Evolutionary conservation across 2,329 filamentous ascomycete species (phyloP).

Genomic region (Fusarium sp.): DNA sequence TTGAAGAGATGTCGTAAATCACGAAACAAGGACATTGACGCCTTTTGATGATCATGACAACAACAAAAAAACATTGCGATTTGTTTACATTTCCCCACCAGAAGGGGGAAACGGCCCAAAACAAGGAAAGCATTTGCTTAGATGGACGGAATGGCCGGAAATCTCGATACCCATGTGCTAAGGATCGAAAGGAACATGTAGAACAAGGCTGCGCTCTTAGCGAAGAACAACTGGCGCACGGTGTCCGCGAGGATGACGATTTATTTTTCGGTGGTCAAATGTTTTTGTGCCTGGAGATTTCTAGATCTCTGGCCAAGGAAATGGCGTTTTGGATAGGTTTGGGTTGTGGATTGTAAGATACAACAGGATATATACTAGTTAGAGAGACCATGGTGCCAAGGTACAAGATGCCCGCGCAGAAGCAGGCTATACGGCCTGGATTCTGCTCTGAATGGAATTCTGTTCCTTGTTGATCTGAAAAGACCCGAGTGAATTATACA

Average conservation of each 20-base stretch:
- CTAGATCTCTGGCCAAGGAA: not conserved
- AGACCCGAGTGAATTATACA: not conserved
- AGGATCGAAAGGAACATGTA: slow-evolving; percentile 40
- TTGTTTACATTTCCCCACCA: slow-evolving; percentile 3
- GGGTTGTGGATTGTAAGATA: not conserved
- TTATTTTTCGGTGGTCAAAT: slow-evolving; percentile 17
- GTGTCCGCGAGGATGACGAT: slow-evolving; percentile 42
- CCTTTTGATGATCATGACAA: slow-evolving; percentile 38
- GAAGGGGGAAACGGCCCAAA: slow-evolving; percentile 16
- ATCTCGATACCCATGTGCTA: slow-evolving; percentile 44
- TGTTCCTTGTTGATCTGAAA: not conserved
- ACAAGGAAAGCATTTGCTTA: slow-evolving; percentile 36
- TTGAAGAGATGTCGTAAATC: slow-evolving; percentile 69
- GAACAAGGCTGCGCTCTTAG: slow-evolving; percentile 37
- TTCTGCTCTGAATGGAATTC: slow-evolving; percentile 3
- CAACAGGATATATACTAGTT: not conserved
- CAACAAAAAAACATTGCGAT: slow-evolving; percentile 11
- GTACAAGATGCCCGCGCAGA: not conserved
- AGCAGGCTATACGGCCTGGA: not conserved
- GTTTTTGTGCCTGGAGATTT: not conserved
- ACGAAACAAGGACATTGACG: slow-evolving; percentile 22
- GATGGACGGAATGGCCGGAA: slow-evolving; percentile 33
- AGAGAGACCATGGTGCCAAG: not conserved
- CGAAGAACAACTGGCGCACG: slow-evolving; percentile 37
- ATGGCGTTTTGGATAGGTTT: slow-evolving; percentile 32